Percentiles rank a stretch among this genome's conserved stretches.
These are phyloP conservation scores for Abortiporus biennis DNA, from an alignment of 1,284 basidiomycete genomes.

Conservation along the genomic window DNA sequence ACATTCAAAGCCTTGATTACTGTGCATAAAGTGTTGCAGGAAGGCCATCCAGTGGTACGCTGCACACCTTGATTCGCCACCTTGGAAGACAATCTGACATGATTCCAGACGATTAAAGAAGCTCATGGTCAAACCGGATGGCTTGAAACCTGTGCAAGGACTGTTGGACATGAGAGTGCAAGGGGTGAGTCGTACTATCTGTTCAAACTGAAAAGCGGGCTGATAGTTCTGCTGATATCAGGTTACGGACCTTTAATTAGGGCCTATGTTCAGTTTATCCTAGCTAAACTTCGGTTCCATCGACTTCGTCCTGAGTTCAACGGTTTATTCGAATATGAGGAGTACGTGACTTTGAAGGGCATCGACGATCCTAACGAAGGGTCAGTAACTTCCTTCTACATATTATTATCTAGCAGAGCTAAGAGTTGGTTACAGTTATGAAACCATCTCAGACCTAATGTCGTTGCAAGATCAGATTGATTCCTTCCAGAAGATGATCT, in stretches of 20 bases:
- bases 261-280: conserved; percentile 90
- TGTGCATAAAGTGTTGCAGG: conserved; percentile 93
- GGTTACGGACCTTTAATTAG: conserved; percentile 90
- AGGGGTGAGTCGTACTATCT: conserved; percentile 47
- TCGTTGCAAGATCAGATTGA: conserved; percentile 95
- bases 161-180: conserved; percentile 74
- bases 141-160: conserved; percentile 92
- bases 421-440: conserved; percentile 56
- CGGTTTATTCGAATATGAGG: conserved; percentile 94
- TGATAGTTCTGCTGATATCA: conserved; percentile 24
- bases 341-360: conserved; percentile 92
- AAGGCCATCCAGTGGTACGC: conserved; percentile 88
- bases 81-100: background rate
- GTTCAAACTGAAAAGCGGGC: conserved; percentile 2
- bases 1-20: conserved; percentile 96
- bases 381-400: conserved; percentile 37
- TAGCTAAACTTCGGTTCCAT: conserved; percentile 94
- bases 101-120: conserved; percentile 81
- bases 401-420: background rate
- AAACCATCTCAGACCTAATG: conserved; percentile 96
- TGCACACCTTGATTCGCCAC: conserved; percentile 1
- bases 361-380: conserved; percentile 98
- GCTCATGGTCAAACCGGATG: conserved; percentile 94
- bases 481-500: conserved; percentile 94
- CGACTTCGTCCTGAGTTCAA: conserved; percentile 93